These are phyloP conservation scores for Arachis stenosperma DNA, from an alignment of 306 rosid species.

Conservation along the genomic window DNA sequence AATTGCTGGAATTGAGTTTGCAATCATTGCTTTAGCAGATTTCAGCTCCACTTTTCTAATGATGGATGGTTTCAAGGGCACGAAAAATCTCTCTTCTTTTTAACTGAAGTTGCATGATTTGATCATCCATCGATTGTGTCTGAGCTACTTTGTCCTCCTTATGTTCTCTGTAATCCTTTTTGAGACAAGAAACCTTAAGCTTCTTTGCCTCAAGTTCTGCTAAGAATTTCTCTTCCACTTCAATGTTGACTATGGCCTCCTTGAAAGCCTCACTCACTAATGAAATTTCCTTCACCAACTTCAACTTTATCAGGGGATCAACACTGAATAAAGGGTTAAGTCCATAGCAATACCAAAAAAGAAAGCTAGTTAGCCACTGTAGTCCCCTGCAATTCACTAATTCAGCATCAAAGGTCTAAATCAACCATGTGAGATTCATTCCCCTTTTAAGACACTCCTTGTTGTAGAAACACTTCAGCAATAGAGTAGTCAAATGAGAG, in stretches of 20 bases:
- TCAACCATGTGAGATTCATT: no score
- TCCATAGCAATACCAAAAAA: no score
- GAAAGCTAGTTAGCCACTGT: no score
- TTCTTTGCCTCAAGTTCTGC: slow-evolving; percentile 34
- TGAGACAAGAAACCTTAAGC: slow-evolving; percentile 12
- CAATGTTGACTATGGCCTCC: slow-evolving; percentile 25
- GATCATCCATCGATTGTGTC: slow-evolving; percentile 36
- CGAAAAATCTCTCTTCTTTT: not conserved
- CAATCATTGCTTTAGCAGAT: slow-evolving; percentile 12
- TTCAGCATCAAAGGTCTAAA: no score
- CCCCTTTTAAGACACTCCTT: no score
- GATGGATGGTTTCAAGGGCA: slow-evolving; percentile 16
- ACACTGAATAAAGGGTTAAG: slow-evolving; percentile 25
- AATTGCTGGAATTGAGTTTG: slow-evolving; percentile 25
- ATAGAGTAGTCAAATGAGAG: no score
- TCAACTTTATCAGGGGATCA: slow-evolving; percentile 37
- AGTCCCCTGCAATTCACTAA: no score
- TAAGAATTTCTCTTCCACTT: slow-evolving; percentile 32
- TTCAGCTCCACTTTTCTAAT: slow-evolving; percentile 21
- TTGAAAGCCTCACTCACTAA: slow-evolving; percentile 25
- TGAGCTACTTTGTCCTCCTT: slow-evolving; percentile 14
- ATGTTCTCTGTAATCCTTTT: slow-evolving; percentile 20
- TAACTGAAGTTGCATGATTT: slow-evolving; percentile 36
- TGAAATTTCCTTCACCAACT: slow-evolving; percentile 38
- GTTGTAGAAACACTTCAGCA: no score